Percentiles rank a stretch among this genome's conserved stretches.
phyloP scores from a whole-genome alignment of 495 filamentous ascomycete species.

The Barbatosphaeria neglecta region DNA sequence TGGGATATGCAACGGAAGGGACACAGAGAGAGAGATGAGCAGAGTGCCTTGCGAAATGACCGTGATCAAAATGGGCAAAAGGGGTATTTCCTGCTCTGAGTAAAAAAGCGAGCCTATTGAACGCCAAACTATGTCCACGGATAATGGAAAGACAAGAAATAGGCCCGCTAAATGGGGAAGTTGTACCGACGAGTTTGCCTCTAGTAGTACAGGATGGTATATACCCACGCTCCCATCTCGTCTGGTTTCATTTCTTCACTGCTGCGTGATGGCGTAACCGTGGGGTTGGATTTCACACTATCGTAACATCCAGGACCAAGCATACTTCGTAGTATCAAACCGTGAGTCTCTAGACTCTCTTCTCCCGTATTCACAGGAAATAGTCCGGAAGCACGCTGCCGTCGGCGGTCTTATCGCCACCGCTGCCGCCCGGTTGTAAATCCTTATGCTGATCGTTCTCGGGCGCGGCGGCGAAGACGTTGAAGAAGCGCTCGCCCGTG shows the following conservation, averaged over 20 bases:
- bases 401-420: slow-evolving; percentile 37
- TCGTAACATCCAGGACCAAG: no score
- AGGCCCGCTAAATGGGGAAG: no score
- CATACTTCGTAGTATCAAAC: no score
- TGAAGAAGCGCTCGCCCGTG: slow-evolving; percentile 82
- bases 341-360: not conserved
- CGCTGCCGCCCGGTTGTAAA: slow-evolving; percentile 53
- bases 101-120: not conserved
- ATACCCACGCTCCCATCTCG: no score
- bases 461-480: slow-evolving; percentile 92
- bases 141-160: no score
- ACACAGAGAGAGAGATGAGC: not conserved
- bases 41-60: not conserved
- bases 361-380: slow-evolving; percentile 28
- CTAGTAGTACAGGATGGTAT: no score
- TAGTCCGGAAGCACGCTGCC: slow-evolving; percentile 43
- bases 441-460: slow-evolving; percentile 91
- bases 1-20: no score
- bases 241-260: no score
- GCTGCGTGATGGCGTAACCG: no score
- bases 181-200: no score
- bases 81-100: not conserved
- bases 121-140: no score
- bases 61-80: not conserved
- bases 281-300: no score